Evolutionary conservation across 139 green algal species (phyloP), one percentile per base, ranked within the genome.

Genomic region (Chlamydomonas sp.): DNA sequence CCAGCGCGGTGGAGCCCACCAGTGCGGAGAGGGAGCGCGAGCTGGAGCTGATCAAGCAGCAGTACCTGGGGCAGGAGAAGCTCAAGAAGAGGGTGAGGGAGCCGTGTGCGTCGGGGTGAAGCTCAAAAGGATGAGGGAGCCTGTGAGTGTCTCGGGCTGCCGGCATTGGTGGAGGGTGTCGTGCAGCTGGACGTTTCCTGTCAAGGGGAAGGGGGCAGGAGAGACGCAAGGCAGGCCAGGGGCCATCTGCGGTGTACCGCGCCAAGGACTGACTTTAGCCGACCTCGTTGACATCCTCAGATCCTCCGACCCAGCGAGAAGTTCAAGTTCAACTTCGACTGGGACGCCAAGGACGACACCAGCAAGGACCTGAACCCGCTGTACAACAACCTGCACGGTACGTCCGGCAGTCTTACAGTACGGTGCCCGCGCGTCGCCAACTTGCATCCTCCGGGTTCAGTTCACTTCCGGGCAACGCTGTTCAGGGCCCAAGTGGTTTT

Each of bases 321-420:
- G 94, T 98, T 98, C 84, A 90, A 85, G 75, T 99, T 99, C 94
- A 97, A 98, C 85, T 99, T 99, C 91, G 98, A 99, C 92, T 99
- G 98, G 98, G 96, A 99, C 77, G 95, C 94, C 6, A 90, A 88
- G 0, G 98, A 99, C 80, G 98, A 99, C 95, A 99, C 98, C 1
- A 96, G 92, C 79, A 91, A 91, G 58, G 97, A 99, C 90, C 89
- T 98, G 16, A 99, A 99, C 93, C 96, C 97, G 12, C 91, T 99
- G 68, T 99, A 98, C 93, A 95, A 97, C 85, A 92, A 94, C 84
- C 93, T 95, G 63, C 95, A 98, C 77, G 94, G 94, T 96, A 88
- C 66, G 86, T 20, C 73, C 73, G 31, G 31, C 31, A 49, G 31
- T 49, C 31, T 49, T 49, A 49, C 31, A 49, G 31, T 49, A 49